A percentile compares a stretch with the other conserved stretches of the same genome.
phyloP scores from a whole-genome alignment of 352 stramenopile species.

The Pythium grandisporangium region DNA sequence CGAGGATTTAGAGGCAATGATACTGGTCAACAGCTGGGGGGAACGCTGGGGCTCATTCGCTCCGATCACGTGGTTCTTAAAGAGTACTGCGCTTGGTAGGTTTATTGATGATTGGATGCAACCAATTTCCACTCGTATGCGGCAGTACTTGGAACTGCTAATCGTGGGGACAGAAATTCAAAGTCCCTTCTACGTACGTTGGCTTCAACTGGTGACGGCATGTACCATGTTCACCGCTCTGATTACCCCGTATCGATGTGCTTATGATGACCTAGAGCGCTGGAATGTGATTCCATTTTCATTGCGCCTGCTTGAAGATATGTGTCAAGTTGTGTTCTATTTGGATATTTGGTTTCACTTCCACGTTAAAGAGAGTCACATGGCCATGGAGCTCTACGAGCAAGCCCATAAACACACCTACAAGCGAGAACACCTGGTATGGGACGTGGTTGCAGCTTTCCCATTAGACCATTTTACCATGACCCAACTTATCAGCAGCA shows the following conservation, averaged over 20 bases:
- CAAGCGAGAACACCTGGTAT: conserved; percentile 35
- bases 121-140: background rate
- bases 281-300: conserved; percentile 26
- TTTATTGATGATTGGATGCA: conserved; percentile 1
- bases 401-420: conserved; percentile 44
- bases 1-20: conserved; percentile 38
- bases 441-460: conserved; percentile 32
- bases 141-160: conserved; percentile 4
- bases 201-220: conserved; percentile 32
- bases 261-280: conserved; percentile 40
- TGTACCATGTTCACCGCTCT: conserved; percentile 40
- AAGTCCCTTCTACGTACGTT: conserved; percentile 38
- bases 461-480: conserved; percentile 34
- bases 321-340: conserved; percentile 42
- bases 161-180: conserved; percentile 40
- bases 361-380: conserved; percentile 30
- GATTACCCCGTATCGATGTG: conserved; percentile 38
- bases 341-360: conserved; percentile 57
- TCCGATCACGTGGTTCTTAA: conserved; percentile 2
- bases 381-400: conserved; percentile 50
- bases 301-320: conserved; percentile 18
- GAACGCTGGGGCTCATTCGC: conserved; percentile 6
- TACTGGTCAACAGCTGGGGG: conserved; percentile 21
- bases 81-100: background rate
- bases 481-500: conserved; percentile 7